Evolutionary conservation across 2,329 filamentous ascomycete species (phyloP).

Genomic region (Arthrobotrys sphaeroides): DNA sequence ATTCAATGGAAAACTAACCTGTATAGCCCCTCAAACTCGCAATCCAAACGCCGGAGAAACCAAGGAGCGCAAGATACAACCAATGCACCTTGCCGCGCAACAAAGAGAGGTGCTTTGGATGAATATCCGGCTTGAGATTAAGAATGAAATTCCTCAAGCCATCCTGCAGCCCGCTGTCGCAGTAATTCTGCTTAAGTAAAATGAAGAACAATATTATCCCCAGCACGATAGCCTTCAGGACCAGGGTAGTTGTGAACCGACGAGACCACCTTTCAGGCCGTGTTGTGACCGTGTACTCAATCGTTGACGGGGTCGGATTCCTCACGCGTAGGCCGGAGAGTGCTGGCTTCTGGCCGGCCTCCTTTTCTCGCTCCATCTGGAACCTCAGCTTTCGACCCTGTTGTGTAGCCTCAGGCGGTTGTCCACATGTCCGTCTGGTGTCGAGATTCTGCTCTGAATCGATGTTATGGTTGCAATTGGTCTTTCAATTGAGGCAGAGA

Average conservation of each 20-base stretch:
- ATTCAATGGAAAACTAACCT: conserved; percentile 26
- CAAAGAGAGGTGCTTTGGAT: conserved; percentile 41
- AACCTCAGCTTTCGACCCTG: not conserved
- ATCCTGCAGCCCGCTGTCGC: conserved; percentile 37
- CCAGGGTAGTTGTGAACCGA: conserved; percentile 63
- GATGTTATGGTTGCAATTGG: not conserved
- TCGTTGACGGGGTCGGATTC: conserved; percentile 84
- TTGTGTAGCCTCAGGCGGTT: not conserved
- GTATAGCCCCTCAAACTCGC: conserved; percentile 47
- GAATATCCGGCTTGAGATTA: conserved; percentile 32
- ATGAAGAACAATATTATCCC: conserved; percentile 48
- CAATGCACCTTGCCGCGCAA: conserved; percentile 44
- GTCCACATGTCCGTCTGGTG: conserved; percentile 6
- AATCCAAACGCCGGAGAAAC: conserved; percentile 47
- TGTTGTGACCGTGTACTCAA: conserved; percentile 90
- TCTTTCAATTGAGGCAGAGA: not conserved
- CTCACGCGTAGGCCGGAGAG: conserved; percentile 67
- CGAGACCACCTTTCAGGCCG: conserved; percentile 58
- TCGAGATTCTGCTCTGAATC: not conserved
- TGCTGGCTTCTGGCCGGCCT: conserved; percentile 16
- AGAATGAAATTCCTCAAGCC: conserved; percentile 24
- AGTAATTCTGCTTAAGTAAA: conserved; percentile 44
- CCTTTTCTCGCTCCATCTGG: conserved; percentile 35
- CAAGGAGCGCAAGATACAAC: conserved; percentile 45
- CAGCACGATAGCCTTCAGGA: conserved; percentile 63